phyloP scores from a whole-genome alignment of 805 yeast species.

The Blastobotrys muscicola region DNA sequence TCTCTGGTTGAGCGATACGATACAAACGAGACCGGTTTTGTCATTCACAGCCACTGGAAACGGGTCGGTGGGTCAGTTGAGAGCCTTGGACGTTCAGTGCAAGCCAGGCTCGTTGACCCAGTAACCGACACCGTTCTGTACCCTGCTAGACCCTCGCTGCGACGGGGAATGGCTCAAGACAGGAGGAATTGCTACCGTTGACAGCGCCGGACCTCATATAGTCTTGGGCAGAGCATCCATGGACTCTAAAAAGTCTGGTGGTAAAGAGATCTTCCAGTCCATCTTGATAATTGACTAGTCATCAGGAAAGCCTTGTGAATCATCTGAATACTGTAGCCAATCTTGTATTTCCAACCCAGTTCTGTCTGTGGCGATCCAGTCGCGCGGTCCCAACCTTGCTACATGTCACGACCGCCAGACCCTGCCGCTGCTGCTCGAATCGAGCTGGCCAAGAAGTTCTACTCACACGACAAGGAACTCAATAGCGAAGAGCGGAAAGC shows the following conservation, averaged over 20 bases:
- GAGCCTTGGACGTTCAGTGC: too few relatives aligned
- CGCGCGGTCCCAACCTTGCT: constrained; percentile 71
- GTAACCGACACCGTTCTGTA: constrained; percentile 16
- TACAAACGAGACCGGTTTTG: too few relatives aligned
- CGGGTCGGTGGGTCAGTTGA: too few relatives aligned
- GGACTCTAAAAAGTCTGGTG: constrained; percentile 30
- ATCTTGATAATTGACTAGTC: too few relatives aligned
- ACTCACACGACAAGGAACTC: constrained; percentile 7
- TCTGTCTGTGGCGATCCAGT: too few relatives aligned
- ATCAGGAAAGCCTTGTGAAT: too few relatives aligned
- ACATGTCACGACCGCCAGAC: constrained; percentile 30
- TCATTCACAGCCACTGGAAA: too few relatives aligned
- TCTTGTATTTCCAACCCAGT: too few relatives aligned
- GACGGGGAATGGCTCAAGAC: constrained; percentile 44
- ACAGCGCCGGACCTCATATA: constrained; percentile 35
- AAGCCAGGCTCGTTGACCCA: constrained; percentile 23
- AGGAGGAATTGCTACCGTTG: constrained; percentile 47
- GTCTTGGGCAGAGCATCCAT: constrained; percentile 33
- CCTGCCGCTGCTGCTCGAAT: too few relatives aligned
- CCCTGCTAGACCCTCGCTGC: constrained; percentile 17
- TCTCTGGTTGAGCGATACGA: too few relatives aligned
- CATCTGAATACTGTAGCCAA: too few relatives aligned
- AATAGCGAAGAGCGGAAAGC: constrained; percentile 6
- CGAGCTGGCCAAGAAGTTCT: constrained; percentile 2
- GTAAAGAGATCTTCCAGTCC: constrained; percentile 28